Evolutionary conservation across 2,329 filamentous ascomycete genomes (phyloP), one percentile per base, ranked within the genome.

Genomic region (Lasiodiplodia theobromae): DNA sequence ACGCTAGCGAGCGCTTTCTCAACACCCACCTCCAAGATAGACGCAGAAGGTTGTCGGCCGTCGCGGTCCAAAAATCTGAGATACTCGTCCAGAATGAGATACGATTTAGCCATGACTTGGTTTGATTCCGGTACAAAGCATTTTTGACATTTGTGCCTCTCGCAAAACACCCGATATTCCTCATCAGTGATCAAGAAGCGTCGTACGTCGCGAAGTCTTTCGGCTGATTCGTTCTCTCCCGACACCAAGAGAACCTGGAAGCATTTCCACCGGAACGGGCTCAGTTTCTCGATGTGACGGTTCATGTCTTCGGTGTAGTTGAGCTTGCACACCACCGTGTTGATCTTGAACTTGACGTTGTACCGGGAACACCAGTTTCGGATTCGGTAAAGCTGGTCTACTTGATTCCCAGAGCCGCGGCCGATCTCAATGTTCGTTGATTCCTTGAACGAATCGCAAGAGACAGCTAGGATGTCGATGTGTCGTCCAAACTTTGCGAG

Each of bases 271-370:
- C 86, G 81, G 69, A 85, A 86, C 2, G 85, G 85, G 3, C 74
- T 72, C 14, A 88, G 74, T 54, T 71, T 51, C 16, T 72, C 67
- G 10, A 87, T 79, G 12, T 60, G 21, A 14, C 23, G 4, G 34
- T 40, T 37, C 34, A 60, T 44, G n/a, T 60, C 37, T 73, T 88
- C 86, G 2, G 82, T 64, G 74, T 76, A 83, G 71, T 87, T 87
- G 58, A 82, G 75, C 2, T 71, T 76, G 72, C 81, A 82, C 3
- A 88, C 81, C 0, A 88, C 86, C 0, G 86, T 87, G 75, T 88
- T 88, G 63, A 88, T 73, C 77, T 88, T 88, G 78, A 88, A 87
- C 74, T 82, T 85, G 73, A 87, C 82, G 1, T 80, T 80, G 28
- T 81, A 80, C 68, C 82, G 68, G 4, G 73, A 71, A 73, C 86